Conservation (phyloP, 306 rosid genomes). For the Lathyrus aphaca region DNA sequence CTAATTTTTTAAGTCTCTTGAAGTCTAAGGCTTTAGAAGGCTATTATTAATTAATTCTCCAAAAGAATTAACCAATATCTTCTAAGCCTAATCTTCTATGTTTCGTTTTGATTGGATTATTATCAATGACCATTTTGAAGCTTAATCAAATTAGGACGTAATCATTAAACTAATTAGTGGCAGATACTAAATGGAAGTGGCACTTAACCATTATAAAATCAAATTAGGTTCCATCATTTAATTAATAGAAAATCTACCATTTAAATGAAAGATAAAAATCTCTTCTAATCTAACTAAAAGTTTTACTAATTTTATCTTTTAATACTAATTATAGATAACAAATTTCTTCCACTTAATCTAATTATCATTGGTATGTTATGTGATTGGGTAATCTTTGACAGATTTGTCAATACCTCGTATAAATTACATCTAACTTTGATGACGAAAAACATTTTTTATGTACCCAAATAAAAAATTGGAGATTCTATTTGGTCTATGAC, state of each 20-base stretch:
- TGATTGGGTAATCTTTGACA: conserved; percentile 39
- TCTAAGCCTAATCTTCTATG: not conserved
- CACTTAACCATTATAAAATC: conserved; percentile 39
- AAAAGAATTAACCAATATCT: conserved; percentile 3
- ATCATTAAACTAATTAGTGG: conserved; percentile 33
- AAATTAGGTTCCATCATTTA: conserved; percentile 7
- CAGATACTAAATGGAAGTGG: conserved; percentile 28
- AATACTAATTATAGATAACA: too few relatives aligned
- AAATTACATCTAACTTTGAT: conserved; percentile 31
- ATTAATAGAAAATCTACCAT: conserved; percentile 13
- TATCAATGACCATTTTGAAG: not conserved
- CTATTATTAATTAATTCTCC: not conserved
- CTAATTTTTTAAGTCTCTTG: not conserved
- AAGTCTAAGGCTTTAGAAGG: conserved; percentile 7
- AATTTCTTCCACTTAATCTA: not conserved
- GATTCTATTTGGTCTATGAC: conserved; percentile 20
- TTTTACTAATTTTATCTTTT: too few relatives aligned
- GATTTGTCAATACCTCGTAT: conserved; percentile 12
- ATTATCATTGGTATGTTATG: not conserved
- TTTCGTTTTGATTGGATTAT: conserved; percentile 25
- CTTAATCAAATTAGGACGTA: conserved; percentile 18
- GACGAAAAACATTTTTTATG: conserved; percentile 31
- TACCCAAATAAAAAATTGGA: conserved; percentile 34
- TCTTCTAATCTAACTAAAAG: too few relatives aligned
- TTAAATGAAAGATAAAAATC: too few relatives aligned